These are phyloP conservation scores for Penicillium sp. DNA, from an alignment of 2,329 filamentous ascomycete species.

Conservation along the genomic window DNA sequence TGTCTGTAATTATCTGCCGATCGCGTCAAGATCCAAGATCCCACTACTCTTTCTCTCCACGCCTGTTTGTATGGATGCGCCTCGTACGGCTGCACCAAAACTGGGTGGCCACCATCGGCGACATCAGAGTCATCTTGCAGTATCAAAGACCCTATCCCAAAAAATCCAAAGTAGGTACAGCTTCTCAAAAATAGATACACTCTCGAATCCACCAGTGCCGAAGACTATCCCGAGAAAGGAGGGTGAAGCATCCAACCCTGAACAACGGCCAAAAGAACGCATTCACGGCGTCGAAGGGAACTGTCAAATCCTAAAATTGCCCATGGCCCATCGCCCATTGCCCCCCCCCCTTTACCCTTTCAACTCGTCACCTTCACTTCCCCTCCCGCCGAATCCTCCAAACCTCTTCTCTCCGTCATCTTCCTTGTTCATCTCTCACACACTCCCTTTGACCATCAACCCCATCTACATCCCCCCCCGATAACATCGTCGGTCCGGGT, in stretches of 20 bases:
- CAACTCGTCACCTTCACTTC: constrained; percentile 3
- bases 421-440: background rate
- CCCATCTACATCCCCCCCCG: constrained; percentile 3
- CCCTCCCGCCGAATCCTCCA: background rate
- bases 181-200: background rate
- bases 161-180: background rate
- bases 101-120: background rate
- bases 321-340: background rate
- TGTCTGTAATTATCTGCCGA: background rate
- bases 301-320: background rate
- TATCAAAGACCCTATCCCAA: background rate
- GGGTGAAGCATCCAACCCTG: background rate
- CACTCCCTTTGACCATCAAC: background rate
- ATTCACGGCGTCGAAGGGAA: constrained; percentile 3
- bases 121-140: background rate
- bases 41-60: background rate
- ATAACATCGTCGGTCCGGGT: constrained; percentile 9
- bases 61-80: constrained; percentile 1
- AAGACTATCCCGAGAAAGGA: background rate
- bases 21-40: background rate
- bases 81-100: background rate
- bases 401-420: constrained; percentile 6
- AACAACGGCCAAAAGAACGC: background rate
- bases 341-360: constrained; percentile 5
- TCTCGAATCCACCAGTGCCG: background rate